Percentiles rank a stretch among this genome's conserved stretches.
Evolutionary conservation across 257 asterid genomes (phyloP).

Genomic region (Ballota nigra): DNA sequence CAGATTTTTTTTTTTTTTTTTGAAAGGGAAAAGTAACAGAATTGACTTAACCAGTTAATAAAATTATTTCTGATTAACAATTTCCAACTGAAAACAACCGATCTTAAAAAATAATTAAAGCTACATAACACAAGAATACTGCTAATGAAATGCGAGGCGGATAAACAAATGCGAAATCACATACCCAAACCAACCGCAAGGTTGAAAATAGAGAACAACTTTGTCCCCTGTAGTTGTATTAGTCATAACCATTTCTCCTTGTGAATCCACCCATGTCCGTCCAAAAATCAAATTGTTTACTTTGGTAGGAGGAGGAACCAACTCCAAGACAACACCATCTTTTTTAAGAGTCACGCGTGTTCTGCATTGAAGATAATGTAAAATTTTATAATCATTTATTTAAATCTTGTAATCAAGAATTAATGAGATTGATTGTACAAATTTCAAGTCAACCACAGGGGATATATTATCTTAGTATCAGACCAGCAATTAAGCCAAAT

Average conservation of each 20-base stretch:
- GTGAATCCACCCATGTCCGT: slow-evolving; percentile 98
- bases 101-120: neutral
- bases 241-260: slow-evolving; percentile 92
- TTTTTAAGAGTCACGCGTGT: slow-evolving; percentile 83
- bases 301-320: slow-evolving; percentile 98
- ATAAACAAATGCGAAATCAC: slow-evolving; percentile 17
- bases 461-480: neutral
- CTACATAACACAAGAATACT: neutral
- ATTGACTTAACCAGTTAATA: neutral
- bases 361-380: slow-evolving; percentile 43
- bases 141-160: neutral
- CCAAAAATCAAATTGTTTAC: slow-evolving; percentile 94
- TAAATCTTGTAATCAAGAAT: neutral
- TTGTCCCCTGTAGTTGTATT: slow-evolving; percentile 95
- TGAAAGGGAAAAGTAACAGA: neutral
- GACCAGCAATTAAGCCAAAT: slow-evolving; percentile 2
- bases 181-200: slow-evolving; percentile 99
- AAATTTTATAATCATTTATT: neutral
- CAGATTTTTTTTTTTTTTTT: too few relatives aligned
- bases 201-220: slow-evolving; percentile 92
- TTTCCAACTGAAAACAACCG: neutral
- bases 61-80: neutral
- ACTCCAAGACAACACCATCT: slow-evolving; percentile 74
- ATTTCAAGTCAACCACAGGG: neutral
- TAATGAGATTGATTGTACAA: neutral